Percentiles rank a stretch among this genome's conserved stretches.
Evolutionary conservation across 2,329 filamentous ascomycete species (phyloP).

Genomic region (Colletotrichum salicis): DNA sequence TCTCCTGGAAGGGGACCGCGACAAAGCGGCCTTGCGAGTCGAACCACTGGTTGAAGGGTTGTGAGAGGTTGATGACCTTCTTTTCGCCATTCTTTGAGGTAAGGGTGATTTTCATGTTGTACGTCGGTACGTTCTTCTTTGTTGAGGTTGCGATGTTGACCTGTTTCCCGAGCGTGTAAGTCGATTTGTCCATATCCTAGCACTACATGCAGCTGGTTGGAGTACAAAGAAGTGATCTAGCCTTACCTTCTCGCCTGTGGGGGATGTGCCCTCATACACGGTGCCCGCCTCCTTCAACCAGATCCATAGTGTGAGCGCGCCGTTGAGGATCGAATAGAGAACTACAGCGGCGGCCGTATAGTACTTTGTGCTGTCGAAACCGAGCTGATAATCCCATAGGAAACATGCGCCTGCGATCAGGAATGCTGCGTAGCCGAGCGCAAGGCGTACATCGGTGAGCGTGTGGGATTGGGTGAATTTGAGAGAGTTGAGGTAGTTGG

Average conservation of each 20-base stretch:
- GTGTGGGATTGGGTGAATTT: constrained; percentile 84
- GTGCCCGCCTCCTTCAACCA: constrained; percentile 83
- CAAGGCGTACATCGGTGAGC: constrained; percentile 84
- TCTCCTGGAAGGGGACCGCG: constrained; percentile 79
- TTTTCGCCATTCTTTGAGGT: constrained; percentile 51
- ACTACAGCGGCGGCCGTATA: constrained; percentile 84
- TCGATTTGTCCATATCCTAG: neutral
- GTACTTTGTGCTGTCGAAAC: constrained; percentile 86
- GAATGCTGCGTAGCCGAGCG: constrained; percentile 85
- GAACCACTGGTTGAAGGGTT: constrained; percentile 81
- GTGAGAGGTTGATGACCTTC: constrained; percentile 64
- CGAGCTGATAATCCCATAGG: constrained; percentile 89
- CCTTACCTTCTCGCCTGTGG: constrained; percentile 73
- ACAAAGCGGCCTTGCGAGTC: constrained; percentile 78
- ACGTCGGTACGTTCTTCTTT: constrained; percentile 84
- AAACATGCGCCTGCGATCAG: constrained; percentile 84
- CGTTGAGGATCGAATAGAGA: constrained; percentile 83
- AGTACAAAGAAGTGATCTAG: neutral
- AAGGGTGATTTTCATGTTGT: constrained; percentile 76
- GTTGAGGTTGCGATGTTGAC: constrained; percentile 78
- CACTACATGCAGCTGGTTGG: neutral
- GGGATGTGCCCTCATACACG: constrained; percentile 79
- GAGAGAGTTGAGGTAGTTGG: constrained; percentile 91
- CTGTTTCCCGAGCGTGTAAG: constrained; percentile 53
- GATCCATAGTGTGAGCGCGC: constrained; percentile 83